Conservation (phyloP, 768 basidiomycete genomes). For the Boletus coccyginus region DNA sequence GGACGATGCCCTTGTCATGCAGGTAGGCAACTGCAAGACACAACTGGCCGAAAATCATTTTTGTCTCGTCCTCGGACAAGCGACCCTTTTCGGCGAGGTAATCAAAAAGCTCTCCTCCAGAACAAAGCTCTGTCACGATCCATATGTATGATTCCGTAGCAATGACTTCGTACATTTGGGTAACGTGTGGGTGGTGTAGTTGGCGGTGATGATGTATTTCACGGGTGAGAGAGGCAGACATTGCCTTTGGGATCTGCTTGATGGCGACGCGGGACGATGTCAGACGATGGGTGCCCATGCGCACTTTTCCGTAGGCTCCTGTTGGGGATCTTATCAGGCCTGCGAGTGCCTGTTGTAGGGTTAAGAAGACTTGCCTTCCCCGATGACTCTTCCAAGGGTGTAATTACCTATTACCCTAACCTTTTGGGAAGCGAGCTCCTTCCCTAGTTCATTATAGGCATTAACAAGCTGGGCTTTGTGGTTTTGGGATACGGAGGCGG, state of each 20-base stretch:
- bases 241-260: constrained; percentile 95
- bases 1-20: constrained; percentile 90
- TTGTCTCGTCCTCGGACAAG: constrained; percentile 78
- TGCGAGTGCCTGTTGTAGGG: constrained; percentile 8
- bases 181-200: constrained; percentile 92
- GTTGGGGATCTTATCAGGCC: constrained; percentile 23
- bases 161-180: constrained; percentile 96
- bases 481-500: constrained; percentile 65
- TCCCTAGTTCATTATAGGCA: constrained; percentile 97
- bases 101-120: constrained; percentile 96
- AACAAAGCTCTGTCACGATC: constrained; percentile 97
- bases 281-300: constrained; percentile 90
- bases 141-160: constrained; percentile 95
- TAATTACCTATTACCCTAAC: constrained; percentile 93
- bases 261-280: constrained; percentile 92
- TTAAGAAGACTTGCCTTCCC: constrained; percentile 68
- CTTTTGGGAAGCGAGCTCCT: constrained; percentile 88
- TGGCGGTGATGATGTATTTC: constrained; percentile 99
- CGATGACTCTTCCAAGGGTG: constrained; percentile 89
- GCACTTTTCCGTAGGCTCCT: constrained; percentile 96
- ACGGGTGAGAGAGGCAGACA: constrained; percentile 88
- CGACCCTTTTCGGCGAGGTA: constrained; percentile 95
- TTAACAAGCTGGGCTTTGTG: constrained; percentile 87
- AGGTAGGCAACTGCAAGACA: constrained; percentile 92
- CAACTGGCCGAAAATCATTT: constrained; percentile 91